Percentiles rank a stretch among this genome's conserved stretches.
Conservation (phyloP, 2,329 filamentous ascomycete species). For the Aureobasidium sp. region DNA sequence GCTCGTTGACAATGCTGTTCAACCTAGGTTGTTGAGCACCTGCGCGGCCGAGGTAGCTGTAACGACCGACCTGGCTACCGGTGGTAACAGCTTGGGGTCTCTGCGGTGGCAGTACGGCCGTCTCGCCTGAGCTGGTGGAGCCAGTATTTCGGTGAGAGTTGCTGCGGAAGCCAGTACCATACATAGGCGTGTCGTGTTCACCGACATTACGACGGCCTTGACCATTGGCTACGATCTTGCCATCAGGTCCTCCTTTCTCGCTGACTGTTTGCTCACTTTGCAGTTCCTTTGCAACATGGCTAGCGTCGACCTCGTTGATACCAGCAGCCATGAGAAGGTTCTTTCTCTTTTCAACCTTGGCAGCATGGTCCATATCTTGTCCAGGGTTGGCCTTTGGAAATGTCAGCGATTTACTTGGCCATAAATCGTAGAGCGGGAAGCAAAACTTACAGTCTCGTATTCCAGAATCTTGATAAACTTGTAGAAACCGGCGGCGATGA, state of each 20-base stretch:
- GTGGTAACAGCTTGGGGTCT: conserved; percentile 18
- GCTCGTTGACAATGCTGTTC: background rate
- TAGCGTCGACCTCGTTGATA: conserved; percentile 21
- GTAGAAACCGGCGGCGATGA: conserved; percentile 30
- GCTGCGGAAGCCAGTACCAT: conserved; percentile 20
- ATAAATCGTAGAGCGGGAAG: too few species aligned
- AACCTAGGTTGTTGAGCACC: background rate
- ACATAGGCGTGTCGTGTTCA: conserved; percentile 16
- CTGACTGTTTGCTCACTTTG: background rate
- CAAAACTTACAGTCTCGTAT: conserved; percentile 24
- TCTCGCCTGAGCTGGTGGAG: conserved; percentile 18
- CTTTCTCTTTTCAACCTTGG: conserved; percentile 19
- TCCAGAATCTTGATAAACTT: conserved; percentile 30
- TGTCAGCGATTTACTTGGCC: background rate
- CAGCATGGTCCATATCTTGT: conserved; percentile 23
- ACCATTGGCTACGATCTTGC: conserved; percentile 18
- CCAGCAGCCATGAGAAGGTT: conserved; percentile 21
- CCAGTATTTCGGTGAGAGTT: conserved; percentile 12
- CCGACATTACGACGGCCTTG: conserved; percentile 15
- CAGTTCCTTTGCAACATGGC: conserved; percentile 20
- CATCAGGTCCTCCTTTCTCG: conserved; percentile 13
- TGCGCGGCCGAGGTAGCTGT: conserved; percentile 16
- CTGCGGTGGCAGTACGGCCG: conserved; percentile 11
- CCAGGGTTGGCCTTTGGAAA: conserved; percentile 24
- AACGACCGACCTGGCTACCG: conserved; percentile 16